Conservation (phyloP, 2,329 filamentous ascomycete genomes). For the Fusarium albosuccineum region DNA sequence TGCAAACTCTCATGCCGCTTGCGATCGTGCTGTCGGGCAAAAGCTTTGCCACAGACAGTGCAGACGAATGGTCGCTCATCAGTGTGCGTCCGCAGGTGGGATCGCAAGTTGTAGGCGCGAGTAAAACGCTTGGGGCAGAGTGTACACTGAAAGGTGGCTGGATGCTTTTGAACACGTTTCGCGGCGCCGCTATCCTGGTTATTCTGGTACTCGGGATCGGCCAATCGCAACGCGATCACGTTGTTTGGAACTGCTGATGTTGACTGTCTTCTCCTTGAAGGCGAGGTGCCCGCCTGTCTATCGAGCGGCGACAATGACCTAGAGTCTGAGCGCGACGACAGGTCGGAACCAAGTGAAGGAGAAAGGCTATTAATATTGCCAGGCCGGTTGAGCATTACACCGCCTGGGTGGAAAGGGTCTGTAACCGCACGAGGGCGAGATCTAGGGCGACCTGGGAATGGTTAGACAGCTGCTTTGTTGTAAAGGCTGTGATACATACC, state of each 20-base stretch:
- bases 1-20: conserved; percentile 97
- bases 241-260: conserved; percentile 74
- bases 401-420: conserved; percentile 69
- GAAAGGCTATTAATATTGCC: conserved; percentile 60
- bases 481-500: conserved; percentile 57
- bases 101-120: conserved; percentile 94
- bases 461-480: conserved; percentile 31
- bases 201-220: conserved; percentile 86
- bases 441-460: conserved; percentile 59
- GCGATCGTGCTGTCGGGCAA: conserved; percentile 95
- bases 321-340: conserved; percentile 60
- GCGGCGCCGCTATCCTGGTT: conserved; percentile 70
- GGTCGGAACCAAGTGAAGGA: conserved; percentile 62
- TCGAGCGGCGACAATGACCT: conserved; percentile 72
- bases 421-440: conserved; percentile 69
- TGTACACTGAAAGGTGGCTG: conserved; percentile 94
- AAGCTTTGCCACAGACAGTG: conserved; percentile 96
- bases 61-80: conserved; percentile 98
- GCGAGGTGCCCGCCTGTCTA: conserved; percentile 58
- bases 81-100: conserved; percentile 94
- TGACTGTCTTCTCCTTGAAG: conserved; percentile 66
- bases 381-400: conserved; percentile 55
- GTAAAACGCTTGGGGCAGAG: conserved; percentile 97
- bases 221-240: conserved; percentile 86
- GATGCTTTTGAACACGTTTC: conserved; percentile 96